Conservation (phyloP, 495 filamentous ascomycete species). For the Penicillium nucicola region DNA sequence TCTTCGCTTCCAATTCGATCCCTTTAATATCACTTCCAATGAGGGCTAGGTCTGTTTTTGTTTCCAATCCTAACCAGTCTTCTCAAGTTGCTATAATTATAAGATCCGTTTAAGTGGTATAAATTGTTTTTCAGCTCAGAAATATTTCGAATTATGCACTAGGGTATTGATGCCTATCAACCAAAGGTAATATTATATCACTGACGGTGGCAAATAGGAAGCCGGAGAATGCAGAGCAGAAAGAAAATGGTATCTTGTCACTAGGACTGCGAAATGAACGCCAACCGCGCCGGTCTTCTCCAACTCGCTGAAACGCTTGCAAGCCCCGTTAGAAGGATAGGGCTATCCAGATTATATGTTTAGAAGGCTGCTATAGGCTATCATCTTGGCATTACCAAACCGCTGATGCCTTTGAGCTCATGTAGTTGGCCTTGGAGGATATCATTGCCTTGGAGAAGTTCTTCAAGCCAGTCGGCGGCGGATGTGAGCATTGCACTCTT, state of each 20-base stretch:
- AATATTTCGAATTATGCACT: conserved; percentile 4
- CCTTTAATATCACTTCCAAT: too few relatives aligned
- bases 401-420: conserved; percentile 40
- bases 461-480: conserved; percentile 70
- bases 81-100: too few relatives aligned
- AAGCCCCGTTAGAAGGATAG: conserved; percentile 5
- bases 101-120: too few relatives aligned
- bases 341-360: conserved; percentile 7
- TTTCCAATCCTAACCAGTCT: too few relatives aligned
- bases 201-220: background rate
- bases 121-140: background rate
- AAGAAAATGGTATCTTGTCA: conserved; percentile 20
- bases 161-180: conserved; percentile 8
- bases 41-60: too few relatives aligned
- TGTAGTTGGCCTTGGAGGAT: conserved; percentile 44
- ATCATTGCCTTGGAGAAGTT: conserved; percentile 65
- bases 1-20: too few relatives aligned
- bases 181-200: background rate
- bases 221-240: background rate
- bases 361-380: conserved; percentile 14
- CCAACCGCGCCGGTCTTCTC: conserved; percentile 6
- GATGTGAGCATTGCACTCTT: conserved; percentile 74
- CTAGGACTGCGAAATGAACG: conserved; percentile 7
- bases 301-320: conserved; percentile 16
- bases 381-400: conserved; percentile 44